These are phyloP conservation scores for Aegilops bicornis DNA, from an alignment of 176 grass and related monocot species.

Conservation along the genomic window DNA sequence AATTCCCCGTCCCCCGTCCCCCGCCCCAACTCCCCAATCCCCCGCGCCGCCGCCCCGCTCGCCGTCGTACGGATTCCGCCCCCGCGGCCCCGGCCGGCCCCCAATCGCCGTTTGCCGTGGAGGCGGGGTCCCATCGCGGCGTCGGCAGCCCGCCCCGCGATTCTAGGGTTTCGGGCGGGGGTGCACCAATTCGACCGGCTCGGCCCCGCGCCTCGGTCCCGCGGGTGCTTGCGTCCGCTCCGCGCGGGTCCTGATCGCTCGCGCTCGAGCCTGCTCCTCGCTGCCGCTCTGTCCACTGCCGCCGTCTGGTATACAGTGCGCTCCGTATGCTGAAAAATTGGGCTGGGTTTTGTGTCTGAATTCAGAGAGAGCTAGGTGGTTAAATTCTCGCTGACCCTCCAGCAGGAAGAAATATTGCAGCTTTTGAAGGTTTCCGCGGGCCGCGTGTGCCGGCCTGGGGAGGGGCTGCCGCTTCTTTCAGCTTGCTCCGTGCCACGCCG, in stretches of 20 bases:
- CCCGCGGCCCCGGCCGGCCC: background rate
- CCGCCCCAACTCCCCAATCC: background rate
- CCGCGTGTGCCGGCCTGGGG: background rate
- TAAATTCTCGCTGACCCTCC: background rate
- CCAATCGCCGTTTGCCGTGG: background rate
- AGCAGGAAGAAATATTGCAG: background rate
- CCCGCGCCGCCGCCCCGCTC: slow-evolving; percentile 19
- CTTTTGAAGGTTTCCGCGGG: background rate
- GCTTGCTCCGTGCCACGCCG: background rate
- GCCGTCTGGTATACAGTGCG: slow-evolving; percentile 3
- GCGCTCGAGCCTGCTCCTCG: background rate
- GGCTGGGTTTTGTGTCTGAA: background rate
- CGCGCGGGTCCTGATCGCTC: slow-evolving; percentile 32
- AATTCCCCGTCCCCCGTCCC: background rate
- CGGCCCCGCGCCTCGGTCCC: background rate
- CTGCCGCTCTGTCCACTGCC: background rate
- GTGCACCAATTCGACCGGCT: slow-evolving; percentile 25
- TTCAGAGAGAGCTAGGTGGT: background rate
- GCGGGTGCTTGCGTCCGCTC: background rate
- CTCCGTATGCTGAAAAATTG: slow-evolving; percentile 33
- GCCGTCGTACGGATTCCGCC: slow-evolving; percentile 30
- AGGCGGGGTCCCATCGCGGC: background rate
- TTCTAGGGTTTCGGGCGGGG: slow-evolving; percentile 56
- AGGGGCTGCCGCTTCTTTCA: background rate
- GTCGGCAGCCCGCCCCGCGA: background rate